Evolutionary conservation across 2,329 filamentous ascomycete genomes (phyloP), one percentile per base, ranked within the genome.

Genomic region (Coniochaeta sp.): DNA sequence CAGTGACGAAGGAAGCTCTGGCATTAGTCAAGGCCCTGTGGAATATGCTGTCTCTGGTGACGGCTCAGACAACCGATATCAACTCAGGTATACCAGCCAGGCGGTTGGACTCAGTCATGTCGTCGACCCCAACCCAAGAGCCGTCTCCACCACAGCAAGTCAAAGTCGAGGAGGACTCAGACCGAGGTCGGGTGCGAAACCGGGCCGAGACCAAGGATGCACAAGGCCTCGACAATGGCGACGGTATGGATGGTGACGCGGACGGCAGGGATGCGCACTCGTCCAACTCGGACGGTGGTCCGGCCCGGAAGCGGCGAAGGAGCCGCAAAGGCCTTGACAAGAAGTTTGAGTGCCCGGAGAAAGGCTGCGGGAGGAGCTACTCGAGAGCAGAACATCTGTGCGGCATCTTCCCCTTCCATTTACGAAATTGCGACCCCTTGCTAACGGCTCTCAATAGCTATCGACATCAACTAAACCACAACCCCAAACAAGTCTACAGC

Each of bases 331-430:
- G 86, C 3, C 71, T 89, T 35, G 87, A 91, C 66, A 91, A 91
- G 71, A 83, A 85, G 63, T 92, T 91, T 57, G 85, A 88, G 62
- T 99, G 94, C 65, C 85, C 87, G 5, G 83, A 90, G 54, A 85
- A 89, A 57, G 89, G 87, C 33, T 99, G 94, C 63, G 91, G 90
- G 35, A 99, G 96, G 76, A 95, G 87, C 65, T 99, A 99, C 67
- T 96, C 92, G 24, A 82, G 94, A 65, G 92, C 94, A 8, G 94
- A 97, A 71, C 94, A 99, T 74, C 75, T 99, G 73, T 96, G 81
- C 77, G 78, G 74, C 70, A 18, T 26, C 53, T 31, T 20, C 48
- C 28, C 27, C 22, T 31, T 14, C 32, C 30, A 32, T 47, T 14
- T 30, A 28, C 24, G 4, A 6, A 33, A 20, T 42, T 6, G 6